Base-by-base conservation (phyloP, 371 early-diverging fungal species). In the Mucor circinelloides region DNA sequence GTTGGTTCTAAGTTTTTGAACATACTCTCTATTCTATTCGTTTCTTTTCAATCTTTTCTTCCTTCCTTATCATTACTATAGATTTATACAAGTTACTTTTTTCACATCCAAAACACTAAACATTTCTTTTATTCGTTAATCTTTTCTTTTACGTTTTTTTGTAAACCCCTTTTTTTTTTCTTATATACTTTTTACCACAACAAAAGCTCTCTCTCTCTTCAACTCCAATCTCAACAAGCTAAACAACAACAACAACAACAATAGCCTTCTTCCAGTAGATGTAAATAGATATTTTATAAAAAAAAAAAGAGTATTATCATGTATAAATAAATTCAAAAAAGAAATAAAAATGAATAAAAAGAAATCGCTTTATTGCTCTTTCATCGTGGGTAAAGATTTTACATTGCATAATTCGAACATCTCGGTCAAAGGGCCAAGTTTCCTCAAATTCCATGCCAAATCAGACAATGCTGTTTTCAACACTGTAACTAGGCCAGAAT, bases 1-100 rank as follows among this genome's bases (percentile, higher is more conserved):
- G 89, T 81, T 91, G 91, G 91, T 91, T 91, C 79, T 91, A 85
- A 85, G 17, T 25, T 56, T 52, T 52, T 23, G 52, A 13, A 25
- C 52, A 1, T 27, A 52, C 15, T 52, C 15, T 27, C 52, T 52
- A 52, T 52, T 52, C 23, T 52, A 52, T 52, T 27, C 52, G 23
- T 52, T 52, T 52, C 27, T 27, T 52, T 52, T 23, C 27, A 40
- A 27, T 52, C 52, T 52, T 52, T 52, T 52, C 27, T 13, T 52
- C n/a, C 25, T 13, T 21, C n/a, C 7, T 15, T 21, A 21, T 42
- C 28, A 36, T 58, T 63, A 55, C 28, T 58, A 64, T 31, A 54
- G 46, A 54, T 63, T 54, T 63, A 52, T 63, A 31, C 21, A 32
- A 63, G 36, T 52, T 60, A 58, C 42, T 59, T 59, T 59, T 40